Base-by-base conservation (phyloP, 139 green algal genomes). In the Ulvella scutata region DNA sequence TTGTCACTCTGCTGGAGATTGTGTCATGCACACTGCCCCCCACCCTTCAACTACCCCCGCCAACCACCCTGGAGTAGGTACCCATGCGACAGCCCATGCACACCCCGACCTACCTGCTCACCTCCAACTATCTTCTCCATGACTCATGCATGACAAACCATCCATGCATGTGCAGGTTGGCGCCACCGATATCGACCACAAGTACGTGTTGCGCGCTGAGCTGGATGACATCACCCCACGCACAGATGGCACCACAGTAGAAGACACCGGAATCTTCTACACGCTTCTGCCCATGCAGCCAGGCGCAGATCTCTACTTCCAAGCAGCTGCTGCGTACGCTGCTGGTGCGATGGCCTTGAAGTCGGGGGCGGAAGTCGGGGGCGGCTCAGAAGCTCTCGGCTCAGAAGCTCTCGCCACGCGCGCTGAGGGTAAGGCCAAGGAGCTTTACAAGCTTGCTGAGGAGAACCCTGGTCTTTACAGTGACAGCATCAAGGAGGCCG, bases 301-400 rank as follows among this genome's bases (percentile, higher is more conserved):
- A 4, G 79, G 79, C 35, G 77, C 74, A 37, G 79, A 82, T 59
- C 40, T 77, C 23, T 72, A 73, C 26, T 76, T 72, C 20, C 74
- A 73, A 4, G 79, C 79, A 59, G 43, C 67, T 17, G 79, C 40
- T 4, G 75, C 79, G 3, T 61, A 79, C 23, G 79, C 74, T 4
- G 43, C 79, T 29, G 75, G 67, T 4, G 61, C 43, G 17, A 59
- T 73, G 31, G 79, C 31, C 2, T 79, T 82, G 43, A 74, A 75
- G 51, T 34, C 31, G 0, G 37, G 43, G 3, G 9, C 10, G 51
- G 4, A 67, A 7, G 7, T 13, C 10, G n/a, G n/a, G n/a, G n/a
- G n/a, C n/a, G n/a, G n/a, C n/a, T n/a, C n/a, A n/a, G n/a, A n/a
- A n/a, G n/a, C n/a, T n/a, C n/a, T n/a, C n/a, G n/a, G n/a, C n/a